These are phyloP conservation scores for Fusarium burgessii DNA, from an alignment of 2,329 filamentous ascomycete genomes.

Conservation along the genomic window DNA sequence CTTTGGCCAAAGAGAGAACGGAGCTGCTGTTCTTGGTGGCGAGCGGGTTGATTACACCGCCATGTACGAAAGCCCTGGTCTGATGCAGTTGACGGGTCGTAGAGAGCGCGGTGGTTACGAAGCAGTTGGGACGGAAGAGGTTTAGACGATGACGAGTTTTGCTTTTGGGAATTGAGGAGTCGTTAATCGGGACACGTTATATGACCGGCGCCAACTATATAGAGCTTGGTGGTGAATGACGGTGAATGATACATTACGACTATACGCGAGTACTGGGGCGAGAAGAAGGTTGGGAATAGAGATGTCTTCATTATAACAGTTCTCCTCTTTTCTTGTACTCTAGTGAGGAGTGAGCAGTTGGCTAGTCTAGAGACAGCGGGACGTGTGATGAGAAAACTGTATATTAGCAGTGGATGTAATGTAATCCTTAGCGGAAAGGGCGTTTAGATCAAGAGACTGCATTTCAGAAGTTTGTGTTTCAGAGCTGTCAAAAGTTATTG, in stretches of 20 bases:
- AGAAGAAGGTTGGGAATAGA: not conserved
- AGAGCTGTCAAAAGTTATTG: not conserved
- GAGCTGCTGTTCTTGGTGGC: conserved; percentile 81
- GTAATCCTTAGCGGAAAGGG: conserved; percentile 28
- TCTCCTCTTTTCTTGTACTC: not conserved
- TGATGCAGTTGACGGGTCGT: conserved; percentile 69
- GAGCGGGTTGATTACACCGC: conserved; percentile 85
- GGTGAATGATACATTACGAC: conserved; percentile 35
- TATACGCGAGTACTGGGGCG: conserved; percentile 25
- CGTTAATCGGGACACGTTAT: conserved; percentile 18
- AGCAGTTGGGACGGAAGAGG: conserved; percentile 68
- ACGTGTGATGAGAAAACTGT: conserved; percentile 32
- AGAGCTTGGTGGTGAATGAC: conserved; percentile 35
- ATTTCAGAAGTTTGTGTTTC: conserved; percentile 17
- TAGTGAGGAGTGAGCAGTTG: conserved; percentile 25
- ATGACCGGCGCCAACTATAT: conserved; percentile 18
- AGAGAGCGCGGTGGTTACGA: conserved; percentile 70
- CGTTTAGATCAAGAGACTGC: conserved; percentile 21
- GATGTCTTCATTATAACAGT: not conserved
- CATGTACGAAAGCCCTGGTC: conserved; percentile 86
- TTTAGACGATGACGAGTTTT: conserved; percentile 39
- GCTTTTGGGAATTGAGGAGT: conserved; percentile 18
- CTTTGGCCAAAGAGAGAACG: conserved; percentile 80
- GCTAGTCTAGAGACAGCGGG: conserved; percentile 23
- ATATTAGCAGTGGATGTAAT: conserved; percentile 41